phyloP scores from a whole-genome alignment of 768 basidiomycete species.

The Suillus bovinus region DNA sequence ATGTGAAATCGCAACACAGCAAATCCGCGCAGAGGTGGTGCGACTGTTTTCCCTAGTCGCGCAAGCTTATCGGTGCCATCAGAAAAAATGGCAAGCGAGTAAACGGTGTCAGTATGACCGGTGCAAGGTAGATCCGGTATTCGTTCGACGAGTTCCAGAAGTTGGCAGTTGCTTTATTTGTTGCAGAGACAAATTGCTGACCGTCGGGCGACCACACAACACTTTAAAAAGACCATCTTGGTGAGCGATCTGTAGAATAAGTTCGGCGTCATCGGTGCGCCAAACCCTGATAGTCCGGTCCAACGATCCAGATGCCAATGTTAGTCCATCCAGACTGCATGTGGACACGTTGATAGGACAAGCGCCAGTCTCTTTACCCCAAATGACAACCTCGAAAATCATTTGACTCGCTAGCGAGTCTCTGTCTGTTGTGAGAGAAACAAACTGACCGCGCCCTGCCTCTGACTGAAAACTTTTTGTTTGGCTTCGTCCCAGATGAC shows the following conservation, averaged over 20 bases:
- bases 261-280: neutral
- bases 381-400: neutral
- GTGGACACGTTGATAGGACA: neutral
- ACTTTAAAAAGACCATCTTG: neutral
- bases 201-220: neutral
- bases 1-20: neutral
- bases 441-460: neutral
- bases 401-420: neutral
- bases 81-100: neutral
- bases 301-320: neutral
- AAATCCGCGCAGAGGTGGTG: no score
- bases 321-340: neutral
- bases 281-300: neutral
- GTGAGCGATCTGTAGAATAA: neutral
- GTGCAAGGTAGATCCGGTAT: neutral
- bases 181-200: neutral
- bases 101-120: neutral
- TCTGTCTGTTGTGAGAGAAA: neutral
- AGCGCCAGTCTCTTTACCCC: neutral
- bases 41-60: no score
- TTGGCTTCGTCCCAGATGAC: neutral
- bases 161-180: neutral
- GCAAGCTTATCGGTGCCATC: no score
- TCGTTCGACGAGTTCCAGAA: neutral
- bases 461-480: neutral